Conservation (phyloP, 2,329 filamentous ascomycete species). For the Clarireedia paspali region DNA sequence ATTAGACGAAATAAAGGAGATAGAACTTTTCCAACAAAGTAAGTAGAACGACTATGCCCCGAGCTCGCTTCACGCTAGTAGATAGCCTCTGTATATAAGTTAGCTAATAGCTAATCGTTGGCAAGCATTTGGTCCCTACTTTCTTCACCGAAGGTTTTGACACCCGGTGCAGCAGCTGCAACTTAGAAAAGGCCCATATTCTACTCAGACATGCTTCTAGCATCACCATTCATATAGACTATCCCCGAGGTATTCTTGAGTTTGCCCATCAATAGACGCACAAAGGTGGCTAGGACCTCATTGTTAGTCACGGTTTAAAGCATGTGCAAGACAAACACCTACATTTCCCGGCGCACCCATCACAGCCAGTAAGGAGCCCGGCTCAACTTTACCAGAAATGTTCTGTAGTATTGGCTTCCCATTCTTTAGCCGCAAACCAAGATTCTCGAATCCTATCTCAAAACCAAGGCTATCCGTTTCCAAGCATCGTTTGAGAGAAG, state of each 20-base stretch:
- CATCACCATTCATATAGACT: constrained; percentile 42
- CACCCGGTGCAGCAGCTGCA: constrained; percentile 44
- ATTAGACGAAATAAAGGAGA: constrained; percentile 35
- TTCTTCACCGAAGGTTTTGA: constrained; percentile 31
- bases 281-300: constrained; percentile 38
- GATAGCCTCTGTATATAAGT: constrained; percentile 31
- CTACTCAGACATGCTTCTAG: constrained; percentile 25
- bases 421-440: constrained; percentile 39
- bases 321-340: constrained; percentile 1
- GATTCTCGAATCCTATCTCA: constrained; percentile 43
- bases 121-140: constrained; percentile 12
- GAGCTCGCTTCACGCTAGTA: constrained; percentile 48
- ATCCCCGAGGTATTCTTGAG: constrained; percentile 40
- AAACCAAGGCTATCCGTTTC: constrained; percentile 44
- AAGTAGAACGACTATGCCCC: constrained; percentile 47
- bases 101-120: no score
- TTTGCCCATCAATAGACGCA: constrained; percentile 56
- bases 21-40: constrained; percentile 48
- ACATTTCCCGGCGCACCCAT: constrained; percentile 53
- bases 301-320: constrained; percentile 4
- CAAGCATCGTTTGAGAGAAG: constrained; percentile 44
- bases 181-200: neutral
- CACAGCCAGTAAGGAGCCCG: constrained; percentile 46
- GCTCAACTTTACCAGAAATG: constrained; percentile 46
- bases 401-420: constrained; percentile 41